These are phyloP conservation scores for Beauveria asiatica DNA, from an alignment of 2,329 filamentous ascomycete species.

Conservation along the genomic window DNA sequence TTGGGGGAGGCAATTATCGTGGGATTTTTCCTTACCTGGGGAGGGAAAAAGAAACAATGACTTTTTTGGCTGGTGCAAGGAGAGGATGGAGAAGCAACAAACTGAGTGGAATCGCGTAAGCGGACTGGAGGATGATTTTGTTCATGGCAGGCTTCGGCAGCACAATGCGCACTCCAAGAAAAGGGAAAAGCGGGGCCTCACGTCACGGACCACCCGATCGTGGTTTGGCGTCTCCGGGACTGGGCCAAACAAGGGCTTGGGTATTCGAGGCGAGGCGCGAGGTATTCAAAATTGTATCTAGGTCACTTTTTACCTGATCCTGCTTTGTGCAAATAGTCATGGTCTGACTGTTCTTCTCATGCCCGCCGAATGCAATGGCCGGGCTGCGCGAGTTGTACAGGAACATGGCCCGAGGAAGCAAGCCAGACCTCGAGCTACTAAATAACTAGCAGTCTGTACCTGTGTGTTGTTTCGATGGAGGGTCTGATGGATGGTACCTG, in stretches of 20 bases:
- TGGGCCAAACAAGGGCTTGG: neutral
- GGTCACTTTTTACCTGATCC: neutral
- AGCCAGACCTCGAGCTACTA: too few relatives aligned
- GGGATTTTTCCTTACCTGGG: too few relatives aligned
- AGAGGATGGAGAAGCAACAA: constrained; percentile 15
- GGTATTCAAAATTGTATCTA: neutral
- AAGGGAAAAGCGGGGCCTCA: constrained; percentile 13
- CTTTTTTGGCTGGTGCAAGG: constrained; percentile 8
- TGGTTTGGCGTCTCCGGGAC: constrained; percentile 6
- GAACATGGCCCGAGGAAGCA: neutral
- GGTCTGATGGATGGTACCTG: neutral
- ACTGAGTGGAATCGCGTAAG: constrained; percentile 15
- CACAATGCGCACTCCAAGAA: constrained; percentile 4
- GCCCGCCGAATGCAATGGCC: neutral
- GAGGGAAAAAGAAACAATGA: too few relatives aligned
- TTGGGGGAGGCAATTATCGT: too few relatives aligned
- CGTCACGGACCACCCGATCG: constrained; percentile 16
- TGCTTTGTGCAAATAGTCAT: too few relatives aligned
- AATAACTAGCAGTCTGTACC: neutral
- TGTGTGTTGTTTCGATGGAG: neutral
- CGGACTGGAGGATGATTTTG: constrained; percentile 19
- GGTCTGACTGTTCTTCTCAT: neutral
- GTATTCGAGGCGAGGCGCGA: neutral
- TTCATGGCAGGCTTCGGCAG: constrained; percentile 11
- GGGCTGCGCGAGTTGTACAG: neutral